Percentiles rank a stretch among this genome's conserved stretches.
Evolutionary conservation across 768 basidiomycete species (phyloP).

Genomic region (Gloeopeniophorella convolvens): DNA sequence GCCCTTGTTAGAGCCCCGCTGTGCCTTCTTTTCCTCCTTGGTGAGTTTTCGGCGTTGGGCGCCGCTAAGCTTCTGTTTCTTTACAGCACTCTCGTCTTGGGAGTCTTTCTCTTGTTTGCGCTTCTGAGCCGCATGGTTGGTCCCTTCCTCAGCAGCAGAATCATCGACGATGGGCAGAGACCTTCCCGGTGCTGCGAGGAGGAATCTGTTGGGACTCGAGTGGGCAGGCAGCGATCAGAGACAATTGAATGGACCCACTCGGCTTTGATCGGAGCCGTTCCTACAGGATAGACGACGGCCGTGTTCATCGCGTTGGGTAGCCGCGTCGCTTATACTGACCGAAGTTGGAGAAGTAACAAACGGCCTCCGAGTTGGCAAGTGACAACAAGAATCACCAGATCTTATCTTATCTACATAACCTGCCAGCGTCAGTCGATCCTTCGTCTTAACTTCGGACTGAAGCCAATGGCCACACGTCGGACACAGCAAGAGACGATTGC

Average conservation of each 20-base stretch:
- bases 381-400: too few relatives aligned
- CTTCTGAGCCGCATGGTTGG: conserved; percentile 28
- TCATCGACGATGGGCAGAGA: conserved; percentile 37
- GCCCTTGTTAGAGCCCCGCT: conserved; percentile 78
- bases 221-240: neutral
- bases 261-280: conserved; percentile 48
- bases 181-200: conserved; percentile 28
- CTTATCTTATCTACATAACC: conserved; percentile 17
- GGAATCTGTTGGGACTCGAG: conserved; percentile 29
- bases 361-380: too few relatives aligned
- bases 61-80: conserved; percentile 27
- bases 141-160: conserved; percentile 59
- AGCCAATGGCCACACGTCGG: too few relatives aligned
- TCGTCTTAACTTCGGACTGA: too few relatives aligned
- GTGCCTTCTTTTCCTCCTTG: conserved; percentile 66
- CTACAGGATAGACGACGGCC: conserved; percentile 26
- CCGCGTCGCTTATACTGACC: neutral
- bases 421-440: too few relatives aligned
- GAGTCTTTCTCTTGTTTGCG: conserved; percentile 17
- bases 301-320: neutral
- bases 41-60: conserved; percentile 40
- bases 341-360: neutral
- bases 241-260: conserved; percentile 35
- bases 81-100: conserved; percentile 23
- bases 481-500: too few relatives aligned